Percentiles rank a stretch among this genome's conserved stretches.
phyloP scores from a whole-genome alignment of 345 rosid genomes.

The Trapa incisa region DNA sequence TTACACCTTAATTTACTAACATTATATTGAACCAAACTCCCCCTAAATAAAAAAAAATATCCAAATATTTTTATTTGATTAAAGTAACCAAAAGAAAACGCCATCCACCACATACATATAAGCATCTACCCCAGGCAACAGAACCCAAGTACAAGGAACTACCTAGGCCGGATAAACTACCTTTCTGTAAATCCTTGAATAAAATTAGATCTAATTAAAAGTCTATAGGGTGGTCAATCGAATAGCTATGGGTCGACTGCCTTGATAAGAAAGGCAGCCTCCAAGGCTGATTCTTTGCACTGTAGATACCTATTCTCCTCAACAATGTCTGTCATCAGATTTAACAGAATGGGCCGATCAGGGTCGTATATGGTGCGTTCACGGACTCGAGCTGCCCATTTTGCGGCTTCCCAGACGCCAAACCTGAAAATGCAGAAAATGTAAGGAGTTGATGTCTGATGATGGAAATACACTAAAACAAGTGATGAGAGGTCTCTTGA shows the following conservation, averaged over 20 bases:
- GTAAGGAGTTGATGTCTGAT: not conserved
- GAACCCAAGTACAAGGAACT: too few species aligned
- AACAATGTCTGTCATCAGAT: constrained; percentile 60
- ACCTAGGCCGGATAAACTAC: too few species aligned
- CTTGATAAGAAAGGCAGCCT: constrained; percentile 67
- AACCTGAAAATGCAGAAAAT: constrained; percentile 33
- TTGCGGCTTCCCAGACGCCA: constrained; percentile 94
- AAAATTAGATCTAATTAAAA: too few species aligned
- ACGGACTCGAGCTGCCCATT: constrained; percentile 81
- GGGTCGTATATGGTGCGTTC: constrained; percentile 57
- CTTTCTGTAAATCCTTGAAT: too few species aligned
- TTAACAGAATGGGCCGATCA: constrained; percentile 52
- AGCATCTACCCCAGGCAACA: too few species aligned
- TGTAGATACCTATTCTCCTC: constrained; percentile 79
- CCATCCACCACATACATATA: too few species aligned
- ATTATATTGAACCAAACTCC: too few species aligned
- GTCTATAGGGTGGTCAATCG: not conserved
- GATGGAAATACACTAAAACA: not conserved
- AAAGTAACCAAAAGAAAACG: too few species aligned
- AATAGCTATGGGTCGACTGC: constrained; percentile 2
- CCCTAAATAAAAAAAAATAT: too few species aligned
- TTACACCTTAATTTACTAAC: too few species aligned
- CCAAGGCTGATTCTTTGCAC: constrained; percentile 62
- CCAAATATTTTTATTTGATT: too few species aligned
- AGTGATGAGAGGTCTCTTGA: not conserved